phyloP scores from a whole-genome alignment of 345 rosid genomes.

The Orychophragmus violaceus region DNA sequence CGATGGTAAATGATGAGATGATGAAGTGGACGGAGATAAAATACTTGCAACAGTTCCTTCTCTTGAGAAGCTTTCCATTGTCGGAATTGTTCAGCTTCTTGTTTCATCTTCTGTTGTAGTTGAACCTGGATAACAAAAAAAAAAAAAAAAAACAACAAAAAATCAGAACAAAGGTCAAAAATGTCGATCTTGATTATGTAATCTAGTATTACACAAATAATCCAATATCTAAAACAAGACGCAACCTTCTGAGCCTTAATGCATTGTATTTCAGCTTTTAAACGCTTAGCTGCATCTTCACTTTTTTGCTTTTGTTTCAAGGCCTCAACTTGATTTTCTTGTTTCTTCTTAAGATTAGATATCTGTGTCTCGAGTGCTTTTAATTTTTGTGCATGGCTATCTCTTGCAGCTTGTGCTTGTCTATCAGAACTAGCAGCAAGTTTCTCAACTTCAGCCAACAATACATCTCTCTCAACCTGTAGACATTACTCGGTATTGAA shows the following conservation, averaged over 20 bases:
- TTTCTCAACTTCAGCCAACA: conserved; percentile 56
- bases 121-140: conserved; percentile 50
- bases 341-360: conserved; percentile 64
- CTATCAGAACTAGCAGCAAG: conserved; percentile 59
- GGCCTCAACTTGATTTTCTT: conserved; percentile 66
- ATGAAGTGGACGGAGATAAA: neutral
- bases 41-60: conserved; percentile 72
- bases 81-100: conserved; percentile 81
- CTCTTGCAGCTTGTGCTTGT: conserved; percentile 46
- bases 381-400: conserved; percentile 52
- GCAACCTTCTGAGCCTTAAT: conserved; percentile 74
- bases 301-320: conserved; percentile 71
- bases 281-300: conserved; percentile 68
- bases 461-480: conserved; percentile 66
- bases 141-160: neutral
- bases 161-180: neutral
- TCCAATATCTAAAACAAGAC: neutral
- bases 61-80: conserved; percentile 78
- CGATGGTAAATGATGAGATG: neutral
- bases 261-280: conserved; percentile 67
- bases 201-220: too few species aligned
- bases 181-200: neutral
- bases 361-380: conserved; percentile 74
- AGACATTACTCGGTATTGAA: neutral
- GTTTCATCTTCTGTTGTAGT: conserved; percentile 71